These are phyloP conservation scores for Chalciporus sphaerocephalus DNA, from an alignment of 768 basidiomycete genomes.

Conservation along the genomic window DNA sequence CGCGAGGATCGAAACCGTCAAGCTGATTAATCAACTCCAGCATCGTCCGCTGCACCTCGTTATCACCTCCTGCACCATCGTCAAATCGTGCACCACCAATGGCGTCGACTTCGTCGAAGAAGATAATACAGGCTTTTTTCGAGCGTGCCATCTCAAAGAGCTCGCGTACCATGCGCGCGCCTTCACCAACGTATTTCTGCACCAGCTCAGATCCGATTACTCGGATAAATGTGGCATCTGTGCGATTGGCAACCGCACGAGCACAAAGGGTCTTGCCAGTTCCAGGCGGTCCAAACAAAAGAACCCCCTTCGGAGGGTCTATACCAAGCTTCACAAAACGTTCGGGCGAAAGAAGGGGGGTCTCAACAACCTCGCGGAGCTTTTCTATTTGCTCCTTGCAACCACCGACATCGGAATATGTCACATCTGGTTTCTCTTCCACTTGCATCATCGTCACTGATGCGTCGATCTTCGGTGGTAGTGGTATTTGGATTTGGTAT, in stretches of 20 bases:
- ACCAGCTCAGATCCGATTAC: slow-evolving; percentile 99
- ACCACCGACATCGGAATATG: slow-evolving; percentile 95
- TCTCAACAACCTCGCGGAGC: slow-evolving; percentile 95
- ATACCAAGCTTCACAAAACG: slow-evolving; percentile 97
- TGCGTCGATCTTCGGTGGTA: slow-evolving; percentile 98
- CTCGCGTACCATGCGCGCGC: slow-evolving; percentile 97
- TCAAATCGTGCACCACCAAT: slow-evolving; percentile 98
- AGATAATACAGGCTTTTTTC: slow-evolving; percentile 99
- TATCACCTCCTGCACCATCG: slow-evolving; percentile 97
- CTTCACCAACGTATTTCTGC: slow-evolving; percentile 99
- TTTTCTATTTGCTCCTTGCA: slow-evolving; percentile 99
- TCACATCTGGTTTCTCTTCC: slow-evolving; percentile 97
- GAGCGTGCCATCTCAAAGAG: slow-evolving; percentile 98
- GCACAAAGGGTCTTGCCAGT: slow-evolving; percentile 99
- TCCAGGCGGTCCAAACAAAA: slow-evolving; percentile 92
- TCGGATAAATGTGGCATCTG: slow-evolving; percentile 98
- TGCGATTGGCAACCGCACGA: slow-evolving; percentile 95
- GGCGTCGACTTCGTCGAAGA: slow-evolving; percentile 98
- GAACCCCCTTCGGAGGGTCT: slow-evolving; percentile 96
- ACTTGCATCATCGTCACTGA: slow-evolving; percentile 99
- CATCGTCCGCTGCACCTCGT: slow-evolving; percentile 99
- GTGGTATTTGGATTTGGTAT: slow-evolving; percentile 97
- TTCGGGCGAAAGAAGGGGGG: slow-evolving; percentile 94
- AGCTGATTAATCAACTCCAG: slow-evolving; percentile 97
- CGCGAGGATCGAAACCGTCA: slow-evolving; percentile 96